phyloP scores from a whole-genome alignment of 495 filamentous ascomycete genomes.

The Hypoxylon cercidicola region DNA sequence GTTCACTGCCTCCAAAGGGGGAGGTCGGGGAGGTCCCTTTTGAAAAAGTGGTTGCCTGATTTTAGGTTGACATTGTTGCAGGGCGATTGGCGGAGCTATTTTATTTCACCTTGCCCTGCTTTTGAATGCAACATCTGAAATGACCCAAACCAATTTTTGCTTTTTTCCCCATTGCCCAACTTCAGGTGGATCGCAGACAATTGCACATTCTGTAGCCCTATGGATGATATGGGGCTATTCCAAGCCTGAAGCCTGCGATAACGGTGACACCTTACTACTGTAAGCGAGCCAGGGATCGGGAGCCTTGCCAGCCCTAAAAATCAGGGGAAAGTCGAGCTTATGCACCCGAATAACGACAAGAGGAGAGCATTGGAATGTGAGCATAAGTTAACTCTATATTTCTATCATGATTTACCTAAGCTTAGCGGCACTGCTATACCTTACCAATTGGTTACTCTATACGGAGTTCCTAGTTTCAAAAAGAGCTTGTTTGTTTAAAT shows the following conservation, averaged over 20 bases:
- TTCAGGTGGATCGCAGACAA: not conserved
- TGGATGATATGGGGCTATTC: constrained; percentile 15
- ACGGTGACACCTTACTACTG: not conserved
- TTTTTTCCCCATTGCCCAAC: not conserved
- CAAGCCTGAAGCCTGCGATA: constrained; percentile 9
- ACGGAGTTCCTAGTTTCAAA: too few species aligned
- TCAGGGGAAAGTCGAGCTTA: not conserved
- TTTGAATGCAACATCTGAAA: constrained; percentile 6
- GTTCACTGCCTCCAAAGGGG: constrained; percentile 37
- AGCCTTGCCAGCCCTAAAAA: not conserved
- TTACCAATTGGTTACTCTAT: too few species aligned
- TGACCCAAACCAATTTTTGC: constrained; percentile 1
- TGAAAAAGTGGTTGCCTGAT: constrained; percentile 39
- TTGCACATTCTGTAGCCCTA: constrained; percentile 6
- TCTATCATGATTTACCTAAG: too few species aligned
- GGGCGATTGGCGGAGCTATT: constrained; percentile 27
- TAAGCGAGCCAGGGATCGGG: not conserved
- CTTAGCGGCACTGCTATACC: too few species aligned
- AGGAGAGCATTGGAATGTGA: too few species aligned
- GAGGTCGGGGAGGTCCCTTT: constrained; percentile 33
- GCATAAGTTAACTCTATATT: too few species aligned
- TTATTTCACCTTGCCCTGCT: constrained; percentile 20
- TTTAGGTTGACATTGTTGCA: constrained; percentile 30
- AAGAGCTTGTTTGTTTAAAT: too few species aligned
- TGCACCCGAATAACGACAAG: too few species aligned